A percentile compares a stretch with the other conserved stretches of the same genome.
Evolutionary conservation across 768 basidiomycete species (phyloP).

Genomic region (Mycena sanguinolenta): DNA sequence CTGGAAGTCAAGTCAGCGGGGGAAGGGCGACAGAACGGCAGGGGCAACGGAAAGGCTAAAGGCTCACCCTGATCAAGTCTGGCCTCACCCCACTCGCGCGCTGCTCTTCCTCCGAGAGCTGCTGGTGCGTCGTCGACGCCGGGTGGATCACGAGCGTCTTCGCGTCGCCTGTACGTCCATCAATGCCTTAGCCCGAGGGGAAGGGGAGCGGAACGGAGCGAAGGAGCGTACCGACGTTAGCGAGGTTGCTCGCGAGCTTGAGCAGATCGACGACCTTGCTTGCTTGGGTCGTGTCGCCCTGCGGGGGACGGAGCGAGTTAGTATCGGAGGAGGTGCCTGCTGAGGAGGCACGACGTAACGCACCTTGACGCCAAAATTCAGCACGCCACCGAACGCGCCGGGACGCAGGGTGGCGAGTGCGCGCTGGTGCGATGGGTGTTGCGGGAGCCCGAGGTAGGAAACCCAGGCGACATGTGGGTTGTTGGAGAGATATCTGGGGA

Average conservation of each 20-base stretch:
- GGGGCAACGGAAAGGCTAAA: neutral
- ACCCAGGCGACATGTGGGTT: constrained; percentile 55
- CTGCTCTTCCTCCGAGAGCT: constrained; percentile 63
- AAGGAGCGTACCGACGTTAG: constrained; percentile 41
- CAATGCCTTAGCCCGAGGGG: too few relatives aligned
- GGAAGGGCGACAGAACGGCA: neutral
- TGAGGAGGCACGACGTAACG: neutral
- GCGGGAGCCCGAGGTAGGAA: constrained; percentile 53
- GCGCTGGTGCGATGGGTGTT: constrained; percentile 50
- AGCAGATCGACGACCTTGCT: constrained; percentile 52
- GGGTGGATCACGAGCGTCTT: constrained; percentile 68
- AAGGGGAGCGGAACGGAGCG: neutral
- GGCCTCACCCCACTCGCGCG: constrained; percentile 64
- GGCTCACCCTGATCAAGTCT: constrained; percentile 67
- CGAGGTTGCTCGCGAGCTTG: constrained; percentile 50
- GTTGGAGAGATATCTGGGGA: constrained; percentile 47
- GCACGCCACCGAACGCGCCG: constrained; percentile 51
- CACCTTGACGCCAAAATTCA: constrained; percentile 55
- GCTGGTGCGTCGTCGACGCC: constrained; percentile 70
- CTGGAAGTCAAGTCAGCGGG: neutral
- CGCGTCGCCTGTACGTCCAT: constrained; percentile 19
- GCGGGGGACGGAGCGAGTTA: neutral
- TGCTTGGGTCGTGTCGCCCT: constrained; percentile 40
- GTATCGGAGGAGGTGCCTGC: too few relatives aligned
- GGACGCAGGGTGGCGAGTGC: constrained; percentile 48